Conservation (phyloP, 1,284 basidiomycete genomes). For the Moesziomyces antarcticus region DNA sequence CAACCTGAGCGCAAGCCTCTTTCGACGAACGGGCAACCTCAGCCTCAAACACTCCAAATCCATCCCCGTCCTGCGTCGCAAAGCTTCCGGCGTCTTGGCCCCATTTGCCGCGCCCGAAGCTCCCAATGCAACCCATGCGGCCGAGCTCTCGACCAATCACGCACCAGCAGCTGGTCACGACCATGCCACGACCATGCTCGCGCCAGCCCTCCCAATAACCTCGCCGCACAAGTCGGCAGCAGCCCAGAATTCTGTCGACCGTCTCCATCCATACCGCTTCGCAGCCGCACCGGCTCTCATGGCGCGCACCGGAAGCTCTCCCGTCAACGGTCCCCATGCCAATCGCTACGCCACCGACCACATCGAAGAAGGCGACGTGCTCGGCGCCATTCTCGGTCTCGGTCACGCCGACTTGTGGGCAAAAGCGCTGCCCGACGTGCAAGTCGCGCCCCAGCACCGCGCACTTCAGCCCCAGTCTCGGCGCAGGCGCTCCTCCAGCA, state of each 20-base stretch:
- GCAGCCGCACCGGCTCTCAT: slow-evolving; percentile 12
- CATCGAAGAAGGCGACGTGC: slow-evolving; percentile 57
- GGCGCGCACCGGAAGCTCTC: slow-evolving; percentile 40
- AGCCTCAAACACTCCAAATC: slow-evolving; percentile 50
- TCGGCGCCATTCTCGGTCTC: slow-evolving; percentile 61
- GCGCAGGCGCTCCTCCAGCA: slow-evolving; percentile 23
- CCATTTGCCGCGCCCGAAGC: not conserved
- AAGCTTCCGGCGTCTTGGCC: slow-evolving; percentile 25
- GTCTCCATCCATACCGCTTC: slow-evolving; percentile 3
- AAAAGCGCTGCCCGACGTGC: slow-evolving; percentile 3
- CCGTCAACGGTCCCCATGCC: slow-evolving; percentile 35
- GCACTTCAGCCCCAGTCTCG: slow-evolving; percentile 1
- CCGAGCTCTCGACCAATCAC: not conserved
- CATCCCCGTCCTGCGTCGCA: slow-evolving; percentile 49
- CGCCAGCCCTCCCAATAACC: slow-evolving; percentile 11
- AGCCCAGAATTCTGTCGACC: not conserved
- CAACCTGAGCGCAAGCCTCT: slow-evolving; percentile 21
- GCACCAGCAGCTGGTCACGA: not conserved
- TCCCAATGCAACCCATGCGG: not conserved
- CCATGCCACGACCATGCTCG: too few relatives aligned
- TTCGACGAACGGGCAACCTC: slow-evolving; percentile 43
- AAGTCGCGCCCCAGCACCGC: not conserved
- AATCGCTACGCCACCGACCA: slow-evolving; percentile 21
- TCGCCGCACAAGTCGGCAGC: slow-evolving; percentile 9
- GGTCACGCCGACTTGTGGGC: slow-evolving; percentile 36